Conservation (phyloP, 78 protist species). For the slime mould (Dictyostelium discoideum) region dicty_2.7 NC_007091.3:517001-517500, state of each 20-base stretch:
- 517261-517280: background rate
- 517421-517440: slow-evolving; percentile 14
- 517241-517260: background rate
- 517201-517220: no score
- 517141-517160: background rate
- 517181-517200: no score
- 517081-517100: slow-evolving; percentile 15
- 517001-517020: slow-evolving; percentile 15
- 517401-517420: background rate
- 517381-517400: background rate
- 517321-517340: background rate
- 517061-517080: slow-evolving; percentile 2
- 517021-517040: background rate
- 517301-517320: background rate
- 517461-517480: background rate
- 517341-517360: background rate
- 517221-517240: no score
- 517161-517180: background rate
- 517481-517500: background rate
- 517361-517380: background rate
- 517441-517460: background rate
- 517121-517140: background rate
- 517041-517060: background rate
- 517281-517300: background rate
- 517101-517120: slow-evolving; percentile 15